These are phyloP conservation scores for Coniochaeta ligniaria DNA, from an alignment of 2,329 filamentous ascomycete genomes.

Conservation along the genomic window DNA sequence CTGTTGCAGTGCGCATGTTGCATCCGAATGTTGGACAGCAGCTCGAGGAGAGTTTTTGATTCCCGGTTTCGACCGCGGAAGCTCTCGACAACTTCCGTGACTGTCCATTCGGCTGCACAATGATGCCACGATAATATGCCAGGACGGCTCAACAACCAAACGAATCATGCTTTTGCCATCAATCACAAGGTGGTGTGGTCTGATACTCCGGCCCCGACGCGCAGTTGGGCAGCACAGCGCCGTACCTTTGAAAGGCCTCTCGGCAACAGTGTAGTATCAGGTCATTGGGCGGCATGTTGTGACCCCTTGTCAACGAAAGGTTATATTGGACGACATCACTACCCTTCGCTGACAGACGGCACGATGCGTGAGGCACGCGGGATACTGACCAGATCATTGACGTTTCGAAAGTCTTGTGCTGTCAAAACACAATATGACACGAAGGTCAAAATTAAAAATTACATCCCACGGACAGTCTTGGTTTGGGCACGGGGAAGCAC, in stretches of 20 bases:
- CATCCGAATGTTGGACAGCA: background rate
- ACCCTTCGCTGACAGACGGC: too few relatives aligned
- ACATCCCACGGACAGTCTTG: too few relatives aligned
- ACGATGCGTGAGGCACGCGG: too few relatives aligned
- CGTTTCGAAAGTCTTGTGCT: too few relatives aligned
- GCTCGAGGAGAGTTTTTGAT: background rate
- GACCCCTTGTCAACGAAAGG: too few relatives aligned
- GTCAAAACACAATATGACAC: too few relatives aligned
- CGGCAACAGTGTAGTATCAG: too few relatives aligned
- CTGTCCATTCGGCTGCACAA: constrained; percentile 10
- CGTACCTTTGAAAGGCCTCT: background rate
- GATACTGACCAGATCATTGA: too few relatives aligned
- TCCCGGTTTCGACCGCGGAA: background rate
- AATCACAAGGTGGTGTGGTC: background rate
- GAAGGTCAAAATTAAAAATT: too few relatives aligned
- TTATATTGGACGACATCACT: too few relatives aligned
- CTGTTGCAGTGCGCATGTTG: constrained; percentile 9
- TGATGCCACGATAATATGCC: background rate
- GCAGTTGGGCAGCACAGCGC: background rate
- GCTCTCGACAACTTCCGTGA: background rate
- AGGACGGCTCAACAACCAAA: background rate
- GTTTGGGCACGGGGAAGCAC: too few relatives aligned
- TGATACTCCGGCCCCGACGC: background rate
- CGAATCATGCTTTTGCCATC: background rate
- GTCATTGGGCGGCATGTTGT: too few relatives aligned